Percentiles rank a stretch among this genome's conserved stretches.
Conservation (phyloP, 2,329 filamentous ascomycete species). For the Sarocladium strictum region DNA sequence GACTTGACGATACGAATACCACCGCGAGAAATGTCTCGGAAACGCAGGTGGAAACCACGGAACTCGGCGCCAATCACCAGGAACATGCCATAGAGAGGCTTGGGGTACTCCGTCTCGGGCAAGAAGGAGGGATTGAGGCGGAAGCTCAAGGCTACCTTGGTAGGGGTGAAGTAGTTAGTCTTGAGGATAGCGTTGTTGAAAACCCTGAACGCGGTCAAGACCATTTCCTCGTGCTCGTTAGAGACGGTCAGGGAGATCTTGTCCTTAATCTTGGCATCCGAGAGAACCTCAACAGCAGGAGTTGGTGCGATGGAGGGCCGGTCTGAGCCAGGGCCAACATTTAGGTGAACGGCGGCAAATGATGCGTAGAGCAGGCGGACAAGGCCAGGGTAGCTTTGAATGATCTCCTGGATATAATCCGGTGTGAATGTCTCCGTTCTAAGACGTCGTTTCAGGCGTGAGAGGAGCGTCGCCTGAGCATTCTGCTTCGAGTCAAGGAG, state of each 20-base stretch:
- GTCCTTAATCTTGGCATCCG: constrained; percentile 66
- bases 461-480: constrained; percentile 75
- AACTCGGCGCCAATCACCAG: constrained; percentile 95
- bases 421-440: constrained; percentile 96
- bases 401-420: constrained; percentile 97
- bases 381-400: constrained; percentile 80
- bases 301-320: constrained; percentile 43
- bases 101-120: constrained; percentile 85
- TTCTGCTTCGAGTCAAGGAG: constrained; percentile 78
- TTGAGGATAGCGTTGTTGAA: constrained; percentile 94
- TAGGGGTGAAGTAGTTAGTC: constrained; percentile 96
- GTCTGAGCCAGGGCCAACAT: constrained; percentile 36
- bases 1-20: constrained; percentile 99
- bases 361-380: constrained; percentile 84
- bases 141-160: constrained; percentile 97
- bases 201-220: constrained; percentile 92
- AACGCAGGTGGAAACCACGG: constrained; percentile 93
- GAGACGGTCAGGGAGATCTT: constrained; percentile 69
- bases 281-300: constrained; percentile 61
- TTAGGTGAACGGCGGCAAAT: constrained; percentile 81
- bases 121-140: constrained; percentile 85
- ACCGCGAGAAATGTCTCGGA: constrained; percentile 89
- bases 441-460: constrained; percentile 91
- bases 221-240: constrained; percentile 96
- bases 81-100: constrained; percentile 96